Percentiles rank a stretch among this genome's conserved stretches.
Evolutionary conservation across 164 flowering plant genomes (phyloP).

Genomic region (Houttuynia cordata): DNA sequence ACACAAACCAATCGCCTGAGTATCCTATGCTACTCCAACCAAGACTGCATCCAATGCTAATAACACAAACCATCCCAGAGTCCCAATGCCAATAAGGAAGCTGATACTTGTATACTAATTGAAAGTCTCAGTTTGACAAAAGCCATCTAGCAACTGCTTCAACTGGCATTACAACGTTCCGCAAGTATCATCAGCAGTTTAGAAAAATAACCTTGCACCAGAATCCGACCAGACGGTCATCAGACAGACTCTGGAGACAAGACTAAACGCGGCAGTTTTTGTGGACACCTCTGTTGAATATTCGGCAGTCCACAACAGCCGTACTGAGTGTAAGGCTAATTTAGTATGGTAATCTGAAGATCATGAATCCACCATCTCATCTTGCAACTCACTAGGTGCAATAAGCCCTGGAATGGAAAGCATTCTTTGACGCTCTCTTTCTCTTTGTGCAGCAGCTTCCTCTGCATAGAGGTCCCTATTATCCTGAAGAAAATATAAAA

Average conservation of each 20-base stretch:
- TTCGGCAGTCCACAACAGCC: conserved; percentile 5
- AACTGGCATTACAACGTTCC: conserved; percentile 20
- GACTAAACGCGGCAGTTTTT: conserved; percentile 1
- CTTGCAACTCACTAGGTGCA: conserved; percentile 92
- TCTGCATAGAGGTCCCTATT: conserved; percentile 98
- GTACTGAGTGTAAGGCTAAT: neutral
- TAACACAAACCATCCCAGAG: too few species aligned
- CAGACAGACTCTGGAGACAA: conserved; percentile 5
- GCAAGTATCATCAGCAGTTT: conserved; percentile 32
- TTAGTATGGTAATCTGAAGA: neutral
- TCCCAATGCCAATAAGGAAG: too few species aligned
- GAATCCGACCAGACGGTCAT: conserved; percentile 5
- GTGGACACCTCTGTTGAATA: conserved; percentile 11
- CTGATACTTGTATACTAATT: too few species aligned
- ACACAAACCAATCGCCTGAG: too few species aligned
- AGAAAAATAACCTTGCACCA: conserved; percentile 4
- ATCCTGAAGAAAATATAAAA: conserved; percentile 42
- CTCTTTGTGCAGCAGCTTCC: conserved; percentile 90
- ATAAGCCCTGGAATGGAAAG: conserved; percentile 88
- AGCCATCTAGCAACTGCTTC: conserved; percentile 22
- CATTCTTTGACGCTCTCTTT: conserved; percentile 81
- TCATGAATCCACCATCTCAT: conserved; percentile 89
- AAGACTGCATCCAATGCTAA: too few species aligned
- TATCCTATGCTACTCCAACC: too few species aligned
- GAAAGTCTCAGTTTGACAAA: neutral